A percentile compares a stretch with the other conserved stretches of the same genome.
Evolutionary conservation across 2,329 filamentous ascomycete genomes (phyloP).

Genomic region (Ascochyta viciae-villosae): DNA sequence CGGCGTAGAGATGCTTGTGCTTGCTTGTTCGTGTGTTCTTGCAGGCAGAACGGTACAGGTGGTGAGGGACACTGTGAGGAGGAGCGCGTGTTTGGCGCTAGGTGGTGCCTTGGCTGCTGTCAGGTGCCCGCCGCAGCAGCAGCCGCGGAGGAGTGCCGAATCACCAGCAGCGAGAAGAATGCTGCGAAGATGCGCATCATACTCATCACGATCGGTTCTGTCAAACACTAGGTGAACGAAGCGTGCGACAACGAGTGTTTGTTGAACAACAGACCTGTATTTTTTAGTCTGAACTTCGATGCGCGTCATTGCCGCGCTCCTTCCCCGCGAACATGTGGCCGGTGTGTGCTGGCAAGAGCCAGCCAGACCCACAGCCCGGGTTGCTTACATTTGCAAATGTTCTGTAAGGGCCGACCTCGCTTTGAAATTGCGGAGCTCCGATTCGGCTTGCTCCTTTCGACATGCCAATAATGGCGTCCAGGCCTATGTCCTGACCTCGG

Average conservation of each 20-base stretch:
- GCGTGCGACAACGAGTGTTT: constrained; percentile 15
- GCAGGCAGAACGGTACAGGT: constrained; percentile 2
- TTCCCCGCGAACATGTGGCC: constrained; percentile 17
- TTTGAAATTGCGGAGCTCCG: constrained; percentile 24
- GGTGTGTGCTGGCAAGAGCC: constrained; percentile 13
- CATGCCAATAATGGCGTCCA: constrained; percentile 2
- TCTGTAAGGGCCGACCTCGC: constrained; percentile 9
- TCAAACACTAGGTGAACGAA: constrained; percentile 5
- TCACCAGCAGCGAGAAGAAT: constrained; percentile 17
- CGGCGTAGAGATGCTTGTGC: constrained; percentile 9
- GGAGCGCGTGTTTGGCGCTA: constrained; percentile 34
- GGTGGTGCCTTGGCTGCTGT: constrained; percentile 35
- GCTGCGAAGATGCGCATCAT: constrained; percentile 14
- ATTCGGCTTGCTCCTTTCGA: constrained; percentile 24
- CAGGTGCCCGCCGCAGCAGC: constrained; percentile 35
- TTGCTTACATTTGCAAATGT: constrained; percentile 14
- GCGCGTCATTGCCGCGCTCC: constrained; percentile 22
- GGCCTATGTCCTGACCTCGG: not conserved
- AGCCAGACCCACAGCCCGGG: constrained; percentile 5
- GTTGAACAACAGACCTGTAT: constrained; percentile 17
- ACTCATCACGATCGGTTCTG: constrained; percentile 21
- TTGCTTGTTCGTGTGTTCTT: not conserved
- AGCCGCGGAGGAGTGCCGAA: constrained; percentile 21
- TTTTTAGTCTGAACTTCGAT: constrained; percentile 10
- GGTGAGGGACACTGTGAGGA: constrained; percentile 26